Percentiles rank a stretch among this genome's conserved stretches.
Evolutionary conservation across 1,284 basidiomycete species (phyloP).

Genomic region (Apiotrichum gamsii): DNA sequence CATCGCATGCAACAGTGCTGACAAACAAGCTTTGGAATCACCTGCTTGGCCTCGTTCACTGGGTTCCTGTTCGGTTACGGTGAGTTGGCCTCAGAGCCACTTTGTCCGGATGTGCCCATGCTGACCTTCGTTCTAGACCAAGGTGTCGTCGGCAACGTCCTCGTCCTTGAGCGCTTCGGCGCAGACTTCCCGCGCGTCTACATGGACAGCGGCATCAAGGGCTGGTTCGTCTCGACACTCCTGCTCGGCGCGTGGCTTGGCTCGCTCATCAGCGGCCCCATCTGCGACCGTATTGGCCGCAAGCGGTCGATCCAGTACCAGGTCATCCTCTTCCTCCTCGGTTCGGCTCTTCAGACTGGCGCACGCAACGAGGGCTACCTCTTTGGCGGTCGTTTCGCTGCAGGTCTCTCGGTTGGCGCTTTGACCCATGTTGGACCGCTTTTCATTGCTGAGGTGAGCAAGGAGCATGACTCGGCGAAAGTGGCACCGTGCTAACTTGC

Average conservation of each 20-base stretch:
- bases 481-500: no score
- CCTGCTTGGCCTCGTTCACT: constrained; percentile 4
- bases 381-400: constrained; percentile 8
- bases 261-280: constrained; percentile 19
- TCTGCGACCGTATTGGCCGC: constrained; percentile 22
- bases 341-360: constrained; percentile 48
- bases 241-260: constrained; percentile 23
- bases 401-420: constrained; percentile 11
- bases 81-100: no score
- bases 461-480: no score
- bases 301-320: constrained; percentile 21
- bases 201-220: constrained; percentile 7
- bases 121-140: no score
- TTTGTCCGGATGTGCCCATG: no score
- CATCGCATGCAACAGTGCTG: no score
- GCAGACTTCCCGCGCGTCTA: constrained; percentile 13
- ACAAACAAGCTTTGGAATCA: constrained; percentile 8
- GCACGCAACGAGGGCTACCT: constrained; percentile 48
- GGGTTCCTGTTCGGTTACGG: constrained; percentile 17
- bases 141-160: constrained; percentile 18
- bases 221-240: constrained; percentile 19
- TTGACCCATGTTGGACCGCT: constrained; percentile 27
- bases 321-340: constrained; percentile 49
- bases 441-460: constrained; percentile 40
- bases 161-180: constrained; percentile 16